Evolutionary conservation across 805 yeast genomes (phyloP).

Genomic region (Candida patagonica): DNA sequence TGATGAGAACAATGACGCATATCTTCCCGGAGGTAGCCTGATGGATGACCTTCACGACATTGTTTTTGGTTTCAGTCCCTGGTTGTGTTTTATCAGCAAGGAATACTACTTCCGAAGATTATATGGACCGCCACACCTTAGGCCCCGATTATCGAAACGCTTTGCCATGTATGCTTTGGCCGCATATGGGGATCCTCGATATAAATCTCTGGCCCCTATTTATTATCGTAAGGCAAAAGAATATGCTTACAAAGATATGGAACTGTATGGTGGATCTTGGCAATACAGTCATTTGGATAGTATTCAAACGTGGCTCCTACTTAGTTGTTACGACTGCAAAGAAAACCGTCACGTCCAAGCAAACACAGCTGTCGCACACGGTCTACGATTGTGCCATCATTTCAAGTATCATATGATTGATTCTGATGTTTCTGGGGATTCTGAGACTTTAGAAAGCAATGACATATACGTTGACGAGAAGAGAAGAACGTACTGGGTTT

Average conservation of each 20-base stretch:
- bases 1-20: neutral
- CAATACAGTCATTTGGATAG: neutral
- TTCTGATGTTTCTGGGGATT: neutral
- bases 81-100: too few species aligned
- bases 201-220: neutral
- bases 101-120: neutral
- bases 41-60: neutral
- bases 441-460: neutral
- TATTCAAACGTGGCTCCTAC: neutral
- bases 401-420: neutral
- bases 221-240: neutral
- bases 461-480: neutral
- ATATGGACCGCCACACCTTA: neutral
- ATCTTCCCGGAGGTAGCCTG: neutral
- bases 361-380: neutral
- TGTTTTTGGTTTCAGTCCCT: too few species aligned
- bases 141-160: neutral
- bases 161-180: neutral
- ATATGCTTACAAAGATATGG: neutral
- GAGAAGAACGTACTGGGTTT: neutral
- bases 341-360: neutral
- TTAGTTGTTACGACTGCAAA: neutral
- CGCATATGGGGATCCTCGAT: neutral
- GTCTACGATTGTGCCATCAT: neutral
- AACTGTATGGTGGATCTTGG: neutral